Evolutionary conservation across 73 alveolate genomes (phyloP), one percentile per base, ranked within the genome.

Genomic region (Uronychia setigera): DNA sequence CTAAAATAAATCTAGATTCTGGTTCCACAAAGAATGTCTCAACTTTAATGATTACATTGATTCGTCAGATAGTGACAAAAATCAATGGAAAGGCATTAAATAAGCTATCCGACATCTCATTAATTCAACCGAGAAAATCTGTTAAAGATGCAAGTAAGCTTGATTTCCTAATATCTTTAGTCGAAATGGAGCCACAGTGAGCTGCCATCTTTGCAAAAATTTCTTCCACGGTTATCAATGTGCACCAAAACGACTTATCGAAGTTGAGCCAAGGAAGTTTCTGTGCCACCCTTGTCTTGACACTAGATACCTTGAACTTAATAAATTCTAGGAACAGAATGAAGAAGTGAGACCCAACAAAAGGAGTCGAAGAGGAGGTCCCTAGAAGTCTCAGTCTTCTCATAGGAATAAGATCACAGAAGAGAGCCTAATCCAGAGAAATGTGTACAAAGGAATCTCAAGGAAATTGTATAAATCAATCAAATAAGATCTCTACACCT

Each of bases 241-340:
- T 19, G 67, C 67, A 19, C n/a, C 67, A 5, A 46, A 46, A 19
- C 67, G 67, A 46, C 67, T 46, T 19, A 11, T 5, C 19, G n/a
- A 46, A 5, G 67, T 46, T 46, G 67, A 46, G 19, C n/a, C 19
- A 5, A 11, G n/a, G n/a, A 46, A 46, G 67, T 46, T 46, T 19
- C 67, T 46, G 5, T 46, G 67, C 67, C 67, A 46, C 67, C 67
- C 67, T 46, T 46, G 67, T 46, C 67, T 46, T 5, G 67, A 46
- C 67, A 11, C 67, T 46, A 5, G 19, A 19, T 46, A 46, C 67
- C 67, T 11, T 19, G 67, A 46, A n/a, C n/a, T n/a, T n/a, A n/a
- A n/a, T 19, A 46, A 11, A 5, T 19, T 46, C 67, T 46, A 5
- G 67, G n/a, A 46, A 19, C 5, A 46, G 19, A 19, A 11, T 5